phyloP scores from a whole-genome alignment of 148 eudicot species.

The Talinum fruticosum region DNA sequence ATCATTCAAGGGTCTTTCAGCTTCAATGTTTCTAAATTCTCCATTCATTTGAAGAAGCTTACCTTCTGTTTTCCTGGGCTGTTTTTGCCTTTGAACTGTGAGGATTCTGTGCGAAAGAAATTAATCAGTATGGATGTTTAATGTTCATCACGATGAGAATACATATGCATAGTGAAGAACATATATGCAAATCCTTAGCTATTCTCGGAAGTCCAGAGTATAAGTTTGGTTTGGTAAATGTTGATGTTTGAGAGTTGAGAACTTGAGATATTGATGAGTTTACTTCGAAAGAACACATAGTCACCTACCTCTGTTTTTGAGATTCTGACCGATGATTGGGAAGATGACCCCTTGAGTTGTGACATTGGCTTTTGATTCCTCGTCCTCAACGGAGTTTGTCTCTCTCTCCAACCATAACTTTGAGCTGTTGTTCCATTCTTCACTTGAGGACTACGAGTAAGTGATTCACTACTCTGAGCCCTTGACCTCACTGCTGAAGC shows the following conservation, averaged over 20 bases:
- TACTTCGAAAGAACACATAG: neutral
- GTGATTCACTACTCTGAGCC: slow-evolving; percentile 22
- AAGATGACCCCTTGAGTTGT: slow-evolving; percentile 13
- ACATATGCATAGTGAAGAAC: no score
- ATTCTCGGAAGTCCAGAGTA: no score
- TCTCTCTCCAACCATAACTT: slow-evolving; percentile 29
- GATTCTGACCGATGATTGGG: slow-evolving; percentile 20
- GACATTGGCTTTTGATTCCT: slow-evolving; percentile 32
- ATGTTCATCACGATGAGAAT: neutral
- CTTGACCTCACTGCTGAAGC: slow-evolving; percentile 25
- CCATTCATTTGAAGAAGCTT: neutral
- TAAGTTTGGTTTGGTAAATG: no score
- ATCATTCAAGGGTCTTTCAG: neutral
- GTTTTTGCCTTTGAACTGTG: slow-evolving; percentile 24
- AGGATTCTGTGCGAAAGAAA: slow-evolving; percentile 32
- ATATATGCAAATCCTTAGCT: no score
- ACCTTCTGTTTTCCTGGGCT: slow-evolving; percentile 38
- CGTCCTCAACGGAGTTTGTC: slow-evolving; percentile 16
- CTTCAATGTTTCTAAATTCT: no score
- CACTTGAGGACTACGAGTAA: slow-evolving; percentile 21
- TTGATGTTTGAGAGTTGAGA: no score
- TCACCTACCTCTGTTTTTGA: slow-evolving; percentile 42
- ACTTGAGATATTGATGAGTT: neutral
- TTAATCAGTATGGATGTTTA: neutral
- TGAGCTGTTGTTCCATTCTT: slow-evolving; percentile 29